Evolutionary conservation across 345 rosid genomes (phyloP).

Genomic region (Hibiscus tridactylites): DNA sequence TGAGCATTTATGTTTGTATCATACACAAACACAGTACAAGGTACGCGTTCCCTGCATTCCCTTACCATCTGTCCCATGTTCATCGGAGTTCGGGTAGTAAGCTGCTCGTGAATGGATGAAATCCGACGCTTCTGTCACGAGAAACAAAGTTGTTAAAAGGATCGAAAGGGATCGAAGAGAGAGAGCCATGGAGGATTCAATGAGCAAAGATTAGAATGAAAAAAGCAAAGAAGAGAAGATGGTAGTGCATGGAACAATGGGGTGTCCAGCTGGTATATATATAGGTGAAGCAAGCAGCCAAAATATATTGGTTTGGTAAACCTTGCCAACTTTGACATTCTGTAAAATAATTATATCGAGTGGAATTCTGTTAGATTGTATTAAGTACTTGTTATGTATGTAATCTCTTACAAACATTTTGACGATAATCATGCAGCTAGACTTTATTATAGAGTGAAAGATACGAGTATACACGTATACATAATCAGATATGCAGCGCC

Average conservation of each 20-base stretch:
- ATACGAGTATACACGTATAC: too few species aligned
- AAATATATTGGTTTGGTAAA: conserved; percentile 11
- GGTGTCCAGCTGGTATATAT: neutral
- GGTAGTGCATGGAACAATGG: neutral
- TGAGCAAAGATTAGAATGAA: neutral
- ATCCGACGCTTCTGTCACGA: neutral
- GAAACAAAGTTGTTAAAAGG: neutral
- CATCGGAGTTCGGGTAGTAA: neutral
- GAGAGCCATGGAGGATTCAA: neutral
- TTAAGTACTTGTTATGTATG: conserved; percentile 1
- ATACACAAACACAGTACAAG: neutral
- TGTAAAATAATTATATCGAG: neutral
- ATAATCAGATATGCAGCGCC: too few species aligned
- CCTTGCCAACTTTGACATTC: conserved; percentile 27
- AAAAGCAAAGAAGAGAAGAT: neutral
- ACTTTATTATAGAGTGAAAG: conserved; percentile 5
- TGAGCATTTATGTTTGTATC: neutral
- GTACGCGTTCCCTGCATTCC: neutral
- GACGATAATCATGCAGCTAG: neutral
- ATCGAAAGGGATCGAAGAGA: neutral
- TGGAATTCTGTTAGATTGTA: conserved; percentile 10
- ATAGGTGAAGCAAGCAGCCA: neutral
- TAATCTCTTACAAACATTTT: neutral
- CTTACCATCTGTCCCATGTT: neutral
- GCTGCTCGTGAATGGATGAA: neutral